A percentile compares a stretch with the other conserved stretches of the same genome.
These are phyloP conservation scores for Chlorella variabilis DNA, from an alignment of 163 green algal genomes.

Conservation along the genomic window DNA sequence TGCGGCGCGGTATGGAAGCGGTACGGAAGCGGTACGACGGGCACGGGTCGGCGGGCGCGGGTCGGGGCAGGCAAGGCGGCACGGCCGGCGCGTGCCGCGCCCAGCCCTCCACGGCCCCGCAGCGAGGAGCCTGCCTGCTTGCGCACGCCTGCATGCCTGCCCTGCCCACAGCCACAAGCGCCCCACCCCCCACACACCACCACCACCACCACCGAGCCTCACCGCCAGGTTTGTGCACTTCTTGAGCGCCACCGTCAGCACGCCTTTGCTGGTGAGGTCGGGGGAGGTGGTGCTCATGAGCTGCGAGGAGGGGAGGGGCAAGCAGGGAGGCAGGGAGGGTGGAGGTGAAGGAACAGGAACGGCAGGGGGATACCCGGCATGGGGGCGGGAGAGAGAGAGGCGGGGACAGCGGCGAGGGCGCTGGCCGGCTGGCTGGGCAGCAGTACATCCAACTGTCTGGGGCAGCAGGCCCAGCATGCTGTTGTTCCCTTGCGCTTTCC, in stretches of 20 bases:
- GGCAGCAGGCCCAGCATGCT: no score
- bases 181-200: not conserved
- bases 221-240: constrained; percentile 28
- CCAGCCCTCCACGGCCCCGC: no score
- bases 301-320: not conserved
- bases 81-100: no score
- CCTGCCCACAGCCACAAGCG: not conserved
- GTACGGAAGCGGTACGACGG: not conserved
- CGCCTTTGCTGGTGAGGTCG: constrained; percentile 4
- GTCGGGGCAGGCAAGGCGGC: not conserved
- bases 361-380: not conserved
- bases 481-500: no score
- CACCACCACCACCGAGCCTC: not conserved
- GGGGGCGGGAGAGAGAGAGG: not conserved
- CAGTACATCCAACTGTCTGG: no score
- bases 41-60: no score
- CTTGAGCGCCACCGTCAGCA: constrained; percentile 40
- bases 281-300: not conserved
- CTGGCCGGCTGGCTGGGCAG: no score
- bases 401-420: no score
- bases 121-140: no score
- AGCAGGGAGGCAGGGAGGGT: not conserved
- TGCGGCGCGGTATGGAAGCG: not conserved
- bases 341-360: not conserved
- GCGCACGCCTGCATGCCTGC: not conserved